Percentiles rank a stretch among this genome's conserved stretches.
These are phyloP conservation scores for Pseudonitzschia multiseries DNA, from an alignment of 108 stramenopile species.

Conservation along the genomic window DNA sequence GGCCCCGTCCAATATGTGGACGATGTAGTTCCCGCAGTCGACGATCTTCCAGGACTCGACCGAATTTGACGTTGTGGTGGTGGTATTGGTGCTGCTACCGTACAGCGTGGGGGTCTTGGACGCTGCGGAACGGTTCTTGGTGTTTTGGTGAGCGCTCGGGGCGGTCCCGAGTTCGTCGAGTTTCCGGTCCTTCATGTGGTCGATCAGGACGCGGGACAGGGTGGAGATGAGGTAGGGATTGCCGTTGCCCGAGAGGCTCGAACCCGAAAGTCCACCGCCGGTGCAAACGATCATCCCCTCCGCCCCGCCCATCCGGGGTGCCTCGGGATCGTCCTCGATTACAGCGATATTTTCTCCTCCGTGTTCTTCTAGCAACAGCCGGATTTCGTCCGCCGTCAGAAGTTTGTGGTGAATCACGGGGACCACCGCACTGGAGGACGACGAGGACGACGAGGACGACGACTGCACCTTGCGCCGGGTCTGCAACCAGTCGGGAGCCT, in stretches of 20 bases:
- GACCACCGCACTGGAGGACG: conserved; percentile 48
- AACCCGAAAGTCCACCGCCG: conserved; percentile 22
- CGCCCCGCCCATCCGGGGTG: conserved; percentile 45
- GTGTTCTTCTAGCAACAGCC: conserved; percentile 45
- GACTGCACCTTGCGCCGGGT: conserved; percentile 49
- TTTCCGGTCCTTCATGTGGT: conserved; percentile 64
- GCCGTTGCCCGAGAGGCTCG: conserved; percentile 26
- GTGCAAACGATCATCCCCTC: conserved; percentile 39
- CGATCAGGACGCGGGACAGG: conserved; percentile 62
- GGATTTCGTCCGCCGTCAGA: conserved; percentile 65
- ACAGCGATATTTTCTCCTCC: conserved; percentile 57
- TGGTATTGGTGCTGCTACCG: not conserved
- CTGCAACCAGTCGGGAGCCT: conserved; percentile 69
- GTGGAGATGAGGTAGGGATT: conserved; percentile 47
- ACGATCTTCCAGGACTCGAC: conserved; percentile 76
- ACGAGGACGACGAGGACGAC: conserved; percentile 27
- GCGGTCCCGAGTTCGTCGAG: conserved; percentile 65
- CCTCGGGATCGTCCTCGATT: conserved; percentile 36
- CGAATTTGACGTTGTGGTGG: not conserved
- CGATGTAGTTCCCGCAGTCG: conserved; percentile 81
- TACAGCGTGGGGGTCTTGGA: not conserved
- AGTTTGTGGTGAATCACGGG: conserved; percentile 54
- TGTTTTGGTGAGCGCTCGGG: conserved; percentile 57
- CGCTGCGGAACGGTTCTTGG: conserved; percentile 18
- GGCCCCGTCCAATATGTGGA: conserved; percentile 59